Evolutionary conservation across 164 flowering plant genomes (phyloP).

Genomic region (Stephania japonica): DNA sequence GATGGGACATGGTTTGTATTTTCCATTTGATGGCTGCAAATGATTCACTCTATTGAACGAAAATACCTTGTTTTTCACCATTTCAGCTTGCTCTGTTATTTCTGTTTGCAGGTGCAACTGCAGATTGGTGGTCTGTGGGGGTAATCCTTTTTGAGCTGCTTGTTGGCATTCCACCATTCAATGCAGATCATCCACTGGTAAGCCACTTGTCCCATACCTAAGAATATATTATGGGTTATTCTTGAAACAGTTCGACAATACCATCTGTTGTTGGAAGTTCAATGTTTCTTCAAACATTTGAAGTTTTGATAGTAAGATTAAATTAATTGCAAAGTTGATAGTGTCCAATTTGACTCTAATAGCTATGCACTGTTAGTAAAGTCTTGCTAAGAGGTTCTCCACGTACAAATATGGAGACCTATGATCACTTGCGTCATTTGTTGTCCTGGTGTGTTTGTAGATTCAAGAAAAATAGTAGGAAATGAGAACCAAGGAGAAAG

Average conservation of each 20-base stretch:
- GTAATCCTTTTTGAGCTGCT: constrained; percentile 92
- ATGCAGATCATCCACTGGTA: constrained; percentile 94
- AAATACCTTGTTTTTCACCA: neutral
- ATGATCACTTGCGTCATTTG: neutral
- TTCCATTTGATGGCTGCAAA: constrained; percentile 6
- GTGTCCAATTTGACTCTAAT: neutral
- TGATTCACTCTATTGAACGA: neutral
- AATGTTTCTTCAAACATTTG: neutral
- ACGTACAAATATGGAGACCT: neutral
- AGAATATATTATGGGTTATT: neutral
- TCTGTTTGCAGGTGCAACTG: constrained; percentile 65
- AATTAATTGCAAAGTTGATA: neutral
- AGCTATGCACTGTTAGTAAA: neutral
- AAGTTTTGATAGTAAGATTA: neutral
- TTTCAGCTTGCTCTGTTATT: constrained; percentile 2
- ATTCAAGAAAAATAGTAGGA: no score
- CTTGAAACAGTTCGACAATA: neutral
- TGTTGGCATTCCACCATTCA: constrained; percentile 96
- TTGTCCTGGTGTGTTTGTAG: no score
- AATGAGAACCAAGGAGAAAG: no score
- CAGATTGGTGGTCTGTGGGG: constrained; percentile 99
- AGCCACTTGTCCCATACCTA: neutral
- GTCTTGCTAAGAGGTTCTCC: neutral
- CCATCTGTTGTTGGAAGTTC: neutral
- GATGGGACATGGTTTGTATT: constrained; percentile 83